These are phyloP conservation scores for Ustulina deusta DNA, from an alignment of 2,329 filamentous ascomycete genomes.

Conservation along the genomic window DNA sequence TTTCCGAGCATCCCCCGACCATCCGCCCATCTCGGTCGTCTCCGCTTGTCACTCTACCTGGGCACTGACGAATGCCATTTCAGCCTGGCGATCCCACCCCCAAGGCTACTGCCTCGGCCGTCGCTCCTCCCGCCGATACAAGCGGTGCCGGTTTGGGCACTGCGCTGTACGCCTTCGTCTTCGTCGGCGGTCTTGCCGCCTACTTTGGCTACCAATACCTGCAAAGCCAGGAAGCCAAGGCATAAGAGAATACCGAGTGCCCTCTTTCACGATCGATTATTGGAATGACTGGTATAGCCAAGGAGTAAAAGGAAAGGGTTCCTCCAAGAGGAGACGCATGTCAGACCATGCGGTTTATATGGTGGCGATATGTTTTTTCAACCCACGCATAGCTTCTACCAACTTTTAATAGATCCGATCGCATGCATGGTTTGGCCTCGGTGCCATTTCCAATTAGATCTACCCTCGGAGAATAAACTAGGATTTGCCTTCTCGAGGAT, in stretches of 20 bases:
- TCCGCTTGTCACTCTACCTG: constrained; percentile 1
- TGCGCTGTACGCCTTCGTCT: constrained; percentile 82
- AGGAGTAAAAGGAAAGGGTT: constrained; percentile 31
- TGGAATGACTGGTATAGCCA: constrained; percentile 16
- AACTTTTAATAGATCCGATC: constrained; percentile 44
- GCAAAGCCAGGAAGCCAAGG: constrained; percentile 65
- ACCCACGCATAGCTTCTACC: constrained; percentile 40
- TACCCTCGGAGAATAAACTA: constrained; percentile 22
- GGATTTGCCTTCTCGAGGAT: constrained; percentile 15
- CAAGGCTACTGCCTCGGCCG: constrained; percentile 65
- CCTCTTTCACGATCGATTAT: constrained; percentile 19
- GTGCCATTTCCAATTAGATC: constrained; percentile 36
- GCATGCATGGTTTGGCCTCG: constrained; percentile 33
- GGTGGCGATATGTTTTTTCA: constrained; percentile 37
- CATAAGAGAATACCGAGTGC: constrained; percentile 37
- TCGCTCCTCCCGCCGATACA: constrained; percentile 63
- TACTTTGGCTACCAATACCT: constrained; percentile 90
- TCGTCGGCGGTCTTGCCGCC: constrained; percentile 80
- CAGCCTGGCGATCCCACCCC: constrained; percentile 83
- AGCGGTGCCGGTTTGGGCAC: constrained; percentile 73
- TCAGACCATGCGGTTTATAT: constrained; percentile 33
- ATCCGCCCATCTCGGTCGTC: not conserved
- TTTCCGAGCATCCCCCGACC: constrained; percentile 36
- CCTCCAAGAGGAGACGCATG: constrained; percentile 34
- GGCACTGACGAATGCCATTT: constrained; percentile 21